Base-by-base conservation (phyloP, 768 basidiomycete genomes). In the Jaapia argillacea region DNA sequence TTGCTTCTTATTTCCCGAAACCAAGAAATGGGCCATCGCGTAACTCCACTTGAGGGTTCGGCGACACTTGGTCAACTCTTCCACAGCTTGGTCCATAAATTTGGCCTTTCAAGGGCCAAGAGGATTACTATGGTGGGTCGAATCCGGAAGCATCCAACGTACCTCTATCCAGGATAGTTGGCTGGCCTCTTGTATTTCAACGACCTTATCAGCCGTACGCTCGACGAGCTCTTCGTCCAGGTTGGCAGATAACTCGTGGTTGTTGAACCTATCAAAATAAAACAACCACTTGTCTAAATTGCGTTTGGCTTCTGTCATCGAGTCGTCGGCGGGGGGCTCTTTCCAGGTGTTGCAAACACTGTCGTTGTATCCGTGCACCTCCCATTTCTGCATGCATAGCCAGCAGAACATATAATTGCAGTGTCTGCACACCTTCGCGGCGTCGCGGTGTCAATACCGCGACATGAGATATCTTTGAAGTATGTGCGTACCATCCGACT, bases 331-430 rank as follows among this genome's bases (percentile, higher is more conserved):
- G 14, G 6, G 7, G 18, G 37, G 31, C 43, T 50, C 49, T 24
- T 27, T 35, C 20, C 45, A 48, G 16, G 44, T 45, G 24, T 49
- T 50, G 38, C 48, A 48, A 5, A 42, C 41, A 6, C 24, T 22
- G 18, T 40, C 40, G 27, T 51, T 45, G 25, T 50, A 48, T 14
- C 48, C 48, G 39, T 48, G 48, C n/a, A 41, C 35, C 14, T 40
- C 26, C 49, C 48, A 49, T 10, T 49, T 35, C 16, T 35, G 22
- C 42, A 37, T 48, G 43, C 49, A 50, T 26, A 48, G 41, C 49
- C 49, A 50, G 25, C 49, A 50, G 41, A 50, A 50, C 24, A 41
- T 36, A 40, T 45, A 45, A 10, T 45, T 45, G 48, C 49, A 50
- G 14, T 50, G 36, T 16, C 43, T 26, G 35, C 49, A 50, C n/a